Evolutionary conservation across 805 yeast genomes (phyloP).

Genomic region (Maudiozyma pseudohumilis): DNA sequence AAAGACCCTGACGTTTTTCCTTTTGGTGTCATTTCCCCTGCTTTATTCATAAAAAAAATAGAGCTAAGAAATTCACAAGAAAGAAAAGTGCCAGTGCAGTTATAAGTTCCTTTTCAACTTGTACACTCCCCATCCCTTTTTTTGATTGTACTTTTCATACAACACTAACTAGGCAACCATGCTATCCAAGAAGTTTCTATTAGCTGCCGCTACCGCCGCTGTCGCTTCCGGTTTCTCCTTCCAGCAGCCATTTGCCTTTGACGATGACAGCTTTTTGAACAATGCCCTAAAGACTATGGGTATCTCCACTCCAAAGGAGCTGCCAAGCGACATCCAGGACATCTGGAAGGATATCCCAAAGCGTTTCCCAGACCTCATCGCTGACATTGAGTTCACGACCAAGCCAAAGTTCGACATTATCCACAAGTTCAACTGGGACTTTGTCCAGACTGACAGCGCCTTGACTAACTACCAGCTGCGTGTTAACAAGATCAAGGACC

Average conservation of each 20-base stretch:
- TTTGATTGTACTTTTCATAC: background rate
- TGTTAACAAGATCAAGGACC: slow-evolving; percentile 44
- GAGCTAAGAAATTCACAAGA: background rate
- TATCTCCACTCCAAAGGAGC: slow-evolving; percentile 6
- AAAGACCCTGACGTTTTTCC: no score
- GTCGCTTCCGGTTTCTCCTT: slow-evolving; percentile 23
- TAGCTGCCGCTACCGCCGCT: slow-evolving; percentile 7
- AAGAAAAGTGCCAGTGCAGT: background rate
- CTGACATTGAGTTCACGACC: slow-evolving; percentile 40
- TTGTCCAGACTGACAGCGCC: slow-evolving; percentile 30
- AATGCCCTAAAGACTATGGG: slow-evolving; percentile 41
- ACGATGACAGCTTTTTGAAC: slow-evolving; percentile 28
- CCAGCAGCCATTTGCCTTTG: slow-evolving; percentile 26
- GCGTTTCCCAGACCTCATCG: slow-evolving; percentile 47
- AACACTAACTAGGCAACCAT: background rate
- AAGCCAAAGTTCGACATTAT: slow-evolving; percentile 32
- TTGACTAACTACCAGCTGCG: slow-evolving; percentile 44
- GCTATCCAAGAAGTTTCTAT: background rate
- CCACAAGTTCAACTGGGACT: slow-evolving; percentile 21
- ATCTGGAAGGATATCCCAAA: slow-evolving; percentile 58
- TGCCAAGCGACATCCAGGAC: slow-evolving; percentile 39
- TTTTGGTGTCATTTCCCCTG: no score
- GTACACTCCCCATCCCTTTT: background rate
- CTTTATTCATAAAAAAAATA: background rate
- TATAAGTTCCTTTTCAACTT: background rate